A percentile compares a stretch with the other conserved stretches of the same genome.
These are phyloP conservation scores for Nakaseomyces uthaithaninus DNA, from an alignment of 1,139 yeast species.

Conservation along the genomic window DNA sequence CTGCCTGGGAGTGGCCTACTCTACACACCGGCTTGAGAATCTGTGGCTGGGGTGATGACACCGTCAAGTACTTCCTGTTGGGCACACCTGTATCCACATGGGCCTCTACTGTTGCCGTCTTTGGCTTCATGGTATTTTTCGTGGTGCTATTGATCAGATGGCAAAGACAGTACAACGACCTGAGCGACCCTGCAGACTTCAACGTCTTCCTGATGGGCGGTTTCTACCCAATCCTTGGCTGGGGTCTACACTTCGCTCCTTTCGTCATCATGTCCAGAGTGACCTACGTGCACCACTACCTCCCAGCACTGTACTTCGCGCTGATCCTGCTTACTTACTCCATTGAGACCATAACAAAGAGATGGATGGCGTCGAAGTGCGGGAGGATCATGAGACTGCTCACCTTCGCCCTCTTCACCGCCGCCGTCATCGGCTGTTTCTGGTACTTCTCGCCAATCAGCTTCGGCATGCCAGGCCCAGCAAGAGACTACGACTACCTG, in stretches of 20 bases:
- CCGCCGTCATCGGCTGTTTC: slow-evolving; percentile 58
- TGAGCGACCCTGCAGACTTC: slow-evolving; percentile 36
- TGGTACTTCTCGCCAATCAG: slow-evolving; percentile 68
- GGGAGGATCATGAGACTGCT: slow-evolving; percentile 30
- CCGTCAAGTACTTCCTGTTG: slow-evolving; percentile 74
- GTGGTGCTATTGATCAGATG: slow-evolving; percentile 66
- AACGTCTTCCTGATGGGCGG: slow-evolving; percentile 68
- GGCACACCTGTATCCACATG: slow-evolving; percentile 95
- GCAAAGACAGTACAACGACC: slow-evolving; percentile 84
- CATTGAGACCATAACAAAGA: slow-evolving; percentile 54
- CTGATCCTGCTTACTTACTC: slow-evolving; percentile 73
- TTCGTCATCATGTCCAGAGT: slow-evolving; percentile 96
- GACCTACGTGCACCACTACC: slow-evolving; percentile 93
- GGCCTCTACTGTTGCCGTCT: slow-evolving; percentile 69
- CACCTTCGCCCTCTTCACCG: slow-evolving; percentile 41
- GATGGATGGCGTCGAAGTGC: slow-evolving; percentile 31
- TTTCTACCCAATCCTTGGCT: slow-evolving; percentile 81
- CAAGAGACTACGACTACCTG: slow-evolving; percentile 58
- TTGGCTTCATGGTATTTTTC: slow-evolving; percentile 52
- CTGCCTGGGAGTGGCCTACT: slow-evolving; percentile 99
- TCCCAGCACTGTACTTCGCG: slow-evolving; percentile 95
- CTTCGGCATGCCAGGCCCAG: slow-evolving; percentile 87
- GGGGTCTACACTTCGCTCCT: slow-evolving; percentile 91
- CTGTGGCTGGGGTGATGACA: slow-evolving; percentile 87
- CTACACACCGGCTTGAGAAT: slow-evolving; percentile 86